Conservation (phyloP, 2,329 filamentous ascomycete species). For the Fusarium annulatum region DNA sequence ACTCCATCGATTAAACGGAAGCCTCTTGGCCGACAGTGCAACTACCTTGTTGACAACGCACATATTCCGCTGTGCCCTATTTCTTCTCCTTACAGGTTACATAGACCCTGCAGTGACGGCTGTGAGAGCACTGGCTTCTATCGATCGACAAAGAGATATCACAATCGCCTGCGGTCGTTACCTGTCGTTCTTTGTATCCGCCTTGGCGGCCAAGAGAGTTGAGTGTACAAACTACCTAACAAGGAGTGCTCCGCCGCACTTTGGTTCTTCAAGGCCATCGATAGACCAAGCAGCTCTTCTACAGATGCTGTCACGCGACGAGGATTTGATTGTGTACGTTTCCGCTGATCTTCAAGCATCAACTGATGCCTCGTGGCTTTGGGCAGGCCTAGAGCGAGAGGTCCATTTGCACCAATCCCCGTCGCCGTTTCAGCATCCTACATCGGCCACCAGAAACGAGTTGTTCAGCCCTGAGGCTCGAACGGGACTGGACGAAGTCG, state of each 20-base stretch:
- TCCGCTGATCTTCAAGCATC: slow-evolving; percentile 87
- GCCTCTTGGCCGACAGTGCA: slow-evolving; percentile 70
- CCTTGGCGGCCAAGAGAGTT: slow-evolving; percentile 66
- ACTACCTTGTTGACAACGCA: slow-evolving; percentile 83
- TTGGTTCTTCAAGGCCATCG: slow-evolving; percentile 45
- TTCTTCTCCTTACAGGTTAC: slow-evolving; percentile 80
- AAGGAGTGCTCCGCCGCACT: slow-evolving; percentile 48
- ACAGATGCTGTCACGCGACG: slow-evolving; percentile 66
- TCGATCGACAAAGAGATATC: slow-evolving; percentile 77
- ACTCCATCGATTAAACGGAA: slow-evolving; percentile 72
- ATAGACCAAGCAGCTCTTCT: slow-evolving; percentile 49
- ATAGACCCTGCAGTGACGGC: slow-evolving; percentile 79
- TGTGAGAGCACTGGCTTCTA: slow-evolving; percentile 75
- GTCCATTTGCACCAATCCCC: slow-evolving; percentile 45
- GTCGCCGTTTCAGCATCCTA: slow-evolving; percentile 20
- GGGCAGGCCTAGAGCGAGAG: slow-evolving; percentile 71
- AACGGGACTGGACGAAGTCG: slow-evolving; percentile 65
- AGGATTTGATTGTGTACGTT: slow-evolving; percentile 88
- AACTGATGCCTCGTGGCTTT: slow-evolving; percentile 84
- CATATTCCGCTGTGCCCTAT: slow-evolving; percentile 86
- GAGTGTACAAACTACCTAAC: slow-evolving; percentile 57
- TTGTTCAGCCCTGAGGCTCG: slow-evolving; percentile 60
- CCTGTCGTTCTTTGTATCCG: slow-evolving; percentile 81
- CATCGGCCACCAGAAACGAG: slow-evolving; percentile 49
- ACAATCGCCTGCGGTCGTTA: slow-evolving; percentile 85